These are phyloP conservation scores for Boletus insuetus DNA, from an alignment of 768 basidiomycete genomes.

Conservation along the genomic window DNA sequence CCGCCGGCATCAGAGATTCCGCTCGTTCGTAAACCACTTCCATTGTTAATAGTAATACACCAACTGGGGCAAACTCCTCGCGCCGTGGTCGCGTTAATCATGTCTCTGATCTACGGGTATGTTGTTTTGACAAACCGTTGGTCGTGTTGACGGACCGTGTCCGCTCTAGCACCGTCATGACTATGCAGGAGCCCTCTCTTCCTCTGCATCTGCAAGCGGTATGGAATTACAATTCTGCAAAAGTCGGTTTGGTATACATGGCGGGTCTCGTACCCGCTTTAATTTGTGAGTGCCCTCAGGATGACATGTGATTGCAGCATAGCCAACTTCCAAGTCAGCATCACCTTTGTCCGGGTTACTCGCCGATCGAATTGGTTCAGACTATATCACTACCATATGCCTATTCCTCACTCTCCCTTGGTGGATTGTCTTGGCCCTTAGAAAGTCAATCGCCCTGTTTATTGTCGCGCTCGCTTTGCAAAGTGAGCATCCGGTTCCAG, in stretches of 20 bases:
- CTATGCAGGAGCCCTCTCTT: conserved; percentile 53
- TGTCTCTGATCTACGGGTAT: conserved; percentile 56
- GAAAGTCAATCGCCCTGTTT: conserved; percentile 45
- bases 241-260: conserved; percentile 66
- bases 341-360: conserved; percentile 58
- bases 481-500: conserved; percentile 39
- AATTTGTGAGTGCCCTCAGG: conserved; percentile 46
- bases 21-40: conserved; percentile 27
- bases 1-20: conserved; percentile 3
- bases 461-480: conserved; percentile 43
- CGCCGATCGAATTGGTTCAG: conserved; percentile 54
- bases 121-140: conserved; percentile 3
- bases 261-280: conserved; percentile 63
- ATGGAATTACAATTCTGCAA: conserved; percentile 47
- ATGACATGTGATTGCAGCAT: not conserved
- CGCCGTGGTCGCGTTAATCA: conserved; percentile 43
- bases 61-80: conserved; percentile 45
- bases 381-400: conserved; percentile 49
- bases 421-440: conserved; percentile 57
- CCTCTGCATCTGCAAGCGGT: conserved; percentile 51
- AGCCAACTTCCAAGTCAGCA: conserved; percentile 36
- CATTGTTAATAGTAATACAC: conserved; percentile 41
- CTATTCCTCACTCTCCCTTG: conserved; percentile 59
- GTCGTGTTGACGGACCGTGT: not conserved
- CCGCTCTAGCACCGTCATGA: conserved; percentile 42